A percentile compares a stretch with the other conserved stretches of the same genome.
Conservation (phyloP, 2,329 filamentous ascomycete species). For the Seiridium cupressi region DNA sequence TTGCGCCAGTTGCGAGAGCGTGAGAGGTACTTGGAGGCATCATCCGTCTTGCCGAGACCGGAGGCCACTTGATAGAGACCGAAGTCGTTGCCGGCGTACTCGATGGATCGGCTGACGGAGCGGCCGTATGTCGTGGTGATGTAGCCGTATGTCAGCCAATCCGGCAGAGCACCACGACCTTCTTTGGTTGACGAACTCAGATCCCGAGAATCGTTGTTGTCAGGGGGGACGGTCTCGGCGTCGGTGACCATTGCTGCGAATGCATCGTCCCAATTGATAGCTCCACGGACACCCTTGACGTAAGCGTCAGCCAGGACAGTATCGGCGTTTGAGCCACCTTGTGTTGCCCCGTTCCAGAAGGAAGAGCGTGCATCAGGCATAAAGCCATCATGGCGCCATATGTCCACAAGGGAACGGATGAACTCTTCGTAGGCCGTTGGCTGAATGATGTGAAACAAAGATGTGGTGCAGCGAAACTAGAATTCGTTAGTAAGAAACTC, state of each 20-base stretch:
- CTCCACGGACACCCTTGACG: conserved; percentile 63
- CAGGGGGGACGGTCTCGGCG: conserved; percentile 60
- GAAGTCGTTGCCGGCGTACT: conserved; percentile 71
- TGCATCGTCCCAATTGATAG: conserved; percentile 62
- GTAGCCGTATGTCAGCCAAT: conserved; percentile 65
- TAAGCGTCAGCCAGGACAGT: conserved; percentile 72
- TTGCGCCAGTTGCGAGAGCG: conserved; percentile 70
- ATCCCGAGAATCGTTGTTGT: conserved; percentile 57
- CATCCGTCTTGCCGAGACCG: conserved; percentile 49
- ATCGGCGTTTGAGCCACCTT: conserved; percentile 70
- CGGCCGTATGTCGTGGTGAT: conserved; percentile 62
- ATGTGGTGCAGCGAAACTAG: conserved; percentile 62
- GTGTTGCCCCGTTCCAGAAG: conserved; percentile 67
- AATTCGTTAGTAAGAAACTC: conserved; percentile 21
- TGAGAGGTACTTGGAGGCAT: conserved; percentile 58
- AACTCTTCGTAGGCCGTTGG: conserved; percentile 63
- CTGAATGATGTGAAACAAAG: conserved; percentile 64
- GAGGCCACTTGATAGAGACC: conserved; percentile 62
- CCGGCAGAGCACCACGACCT: conserved; percentile 65
- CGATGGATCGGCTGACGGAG: conserved; percentile 63
- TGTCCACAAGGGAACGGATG: conserved; percentile 65
- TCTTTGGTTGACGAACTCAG: conserved; percentile 62
- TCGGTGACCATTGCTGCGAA: conserved; percentile 65
- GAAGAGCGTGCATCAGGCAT: conserved; percentile 66
- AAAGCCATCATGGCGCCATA: conserved; percentile 64